Conservation (phyloP, 164 flowering plant genomes). For the Aristolochia fimbriata region DNA sequence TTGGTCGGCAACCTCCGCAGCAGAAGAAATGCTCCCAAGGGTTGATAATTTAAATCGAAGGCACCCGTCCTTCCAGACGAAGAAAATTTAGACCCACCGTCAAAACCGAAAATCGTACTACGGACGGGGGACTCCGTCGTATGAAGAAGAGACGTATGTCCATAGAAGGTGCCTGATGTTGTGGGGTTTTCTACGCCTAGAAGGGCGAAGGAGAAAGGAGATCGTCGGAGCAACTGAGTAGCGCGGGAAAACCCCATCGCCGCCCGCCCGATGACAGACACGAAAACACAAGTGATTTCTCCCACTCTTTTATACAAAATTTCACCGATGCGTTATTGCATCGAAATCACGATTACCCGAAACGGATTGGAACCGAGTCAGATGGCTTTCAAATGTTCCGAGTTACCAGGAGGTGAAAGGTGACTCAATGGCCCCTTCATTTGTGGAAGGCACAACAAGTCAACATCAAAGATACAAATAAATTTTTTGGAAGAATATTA, state of each 20-base stretch:
- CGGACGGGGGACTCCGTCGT: conserved; percentile 2
- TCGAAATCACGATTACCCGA: no score
- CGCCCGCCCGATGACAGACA: no score
- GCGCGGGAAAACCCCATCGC: conserved; percentile 22
- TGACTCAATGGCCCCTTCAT: no score
- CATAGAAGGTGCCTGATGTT: neutral
- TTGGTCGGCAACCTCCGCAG: conserved; percentile 7
- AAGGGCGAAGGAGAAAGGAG: conserved; percentile 9
- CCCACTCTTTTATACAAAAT: no score
- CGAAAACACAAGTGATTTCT: no score
- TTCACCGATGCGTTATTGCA: no score
- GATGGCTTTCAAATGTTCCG: no score
- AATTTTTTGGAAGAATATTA: no score
- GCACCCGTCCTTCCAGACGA: neutral
- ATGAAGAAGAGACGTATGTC: neutral
- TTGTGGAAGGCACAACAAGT: no score
- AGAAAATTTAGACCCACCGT: neutral
- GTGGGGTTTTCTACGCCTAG: conserved; percentile 2
- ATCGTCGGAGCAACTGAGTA: conserved; percentile 20
- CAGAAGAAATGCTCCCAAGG: conserved; percentile 8
- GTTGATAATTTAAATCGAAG: neutral
- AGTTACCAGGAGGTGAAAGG: no score
- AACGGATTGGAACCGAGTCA: no score
- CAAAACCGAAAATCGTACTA: neutral
- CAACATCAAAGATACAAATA: no score